These are phyloP conservation scores for Termitomyces sp. DNA, from an alignment of 768 basidiomycete species.

Conservation along the genomic window DNA sequence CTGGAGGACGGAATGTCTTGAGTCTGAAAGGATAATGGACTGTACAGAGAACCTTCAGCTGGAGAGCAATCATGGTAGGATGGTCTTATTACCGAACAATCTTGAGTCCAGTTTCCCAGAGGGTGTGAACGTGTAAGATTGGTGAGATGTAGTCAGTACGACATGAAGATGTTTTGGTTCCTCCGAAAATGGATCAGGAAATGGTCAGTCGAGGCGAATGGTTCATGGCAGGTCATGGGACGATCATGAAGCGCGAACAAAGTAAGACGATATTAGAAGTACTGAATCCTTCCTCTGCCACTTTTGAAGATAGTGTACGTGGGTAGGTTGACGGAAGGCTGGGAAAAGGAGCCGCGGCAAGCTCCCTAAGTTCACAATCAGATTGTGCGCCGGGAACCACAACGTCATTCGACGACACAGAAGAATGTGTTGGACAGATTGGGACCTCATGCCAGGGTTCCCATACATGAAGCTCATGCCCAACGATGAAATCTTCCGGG, in stretches of 20 bases:
- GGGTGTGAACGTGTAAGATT: too few relatives aligned
- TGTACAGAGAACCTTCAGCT: too few relatives aligned
- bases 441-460: slow-evolving; percentile 44
- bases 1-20: too few relatives aligned
- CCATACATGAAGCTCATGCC: slow-evolving; percentile 40
- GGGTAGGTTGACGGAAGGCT: slow-evolving; percentile 22
- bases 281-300: slow-evolving; percentile 15
- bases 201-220: too few relatives aligned
- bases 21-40: too few relatives aligned
- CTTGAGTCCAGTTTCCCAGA: too few relatives aligned
- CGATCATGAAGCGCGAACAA: slow-evolving; percentile 27
- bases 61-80: too few relatives aligned
- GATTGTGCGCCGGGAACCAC: neutral
- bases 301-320: slow-evolving; percentile 16
- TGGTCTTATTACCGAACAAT: too few relatives aligned
- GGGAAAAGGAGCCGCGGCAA: slow-evolving; percentile 7
- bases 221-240: slow-evolving; percentile 3
- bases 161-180: too few relatives aligned
- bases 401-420: neutral
- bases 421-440: slow-evolving; percentile 11
- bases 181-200: too few relatives aligned
- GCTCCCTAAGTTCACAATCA: neutral
- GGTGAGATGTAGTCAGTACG: too few relatives aligned
- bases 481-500: slow-evolving; percentile 33
- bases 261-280: slow-evolving; percentile 20